Evolutionary conservation across 768 basidiomycete genomes (phyloP).

Genomic region (Rhizopogon roseolus): DNA sequence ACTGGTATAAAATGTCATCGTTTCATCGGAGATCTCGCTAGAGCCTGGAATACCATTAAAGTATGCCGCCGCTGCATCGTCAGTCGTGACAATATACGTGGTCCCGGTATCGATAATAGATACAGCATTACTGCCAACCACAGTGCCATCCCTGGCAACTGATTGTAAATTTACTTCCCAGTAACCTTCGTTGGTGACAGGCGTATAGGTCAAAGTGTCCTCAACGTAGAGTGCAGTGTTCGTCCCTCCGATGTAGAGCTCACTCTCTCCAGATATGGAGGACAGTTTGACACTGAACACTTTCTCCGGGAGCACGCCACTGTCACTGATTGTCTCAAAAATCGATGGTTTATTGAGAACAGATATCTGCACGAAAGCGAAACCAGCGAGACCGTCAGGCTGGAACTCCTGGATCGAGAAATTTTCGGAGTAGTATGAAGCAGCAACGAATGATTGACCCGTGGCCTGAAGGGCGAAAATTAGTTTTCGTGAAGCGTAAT

Average conservation of each 20-base stretch:
- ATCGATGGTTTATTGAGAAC: conserved; percentile 29
- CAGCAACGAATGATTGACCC: conserved; percentile 40
- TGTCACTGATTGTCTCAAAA: conserved; percentile 40
- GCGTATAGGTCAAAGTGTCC: conserved; percentile 31
- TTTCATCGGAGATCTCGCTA: background rate
- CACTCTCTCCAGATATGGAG: conserved; percentile 33
- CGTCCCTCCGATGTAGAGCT: conserved; percentile 53
- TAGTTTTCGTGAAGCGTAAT: background rate
- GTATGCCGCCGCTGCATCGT: conserved; percentile 20
- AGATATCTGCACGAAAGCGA: conserved; percentile 38
- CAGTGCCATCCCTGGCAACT: conserved; percentile 13
- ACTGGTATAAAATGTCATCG: background rate
- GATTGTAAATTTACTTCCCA: conserved; percentile 34
- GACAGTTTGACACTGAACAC: conserved; percentile 48
- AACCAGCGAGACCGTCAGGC: conserved; percentile 39
- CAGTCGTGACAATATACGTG: conserved; percentile 22
- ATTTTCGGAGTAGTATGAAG: conserved; percentile 32
- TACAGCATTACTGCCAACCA: conserved; percentile 17
- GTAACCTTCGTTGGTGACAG: conserved; percentile 27
- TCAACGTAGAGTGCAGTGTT: conserved; percentile 43
- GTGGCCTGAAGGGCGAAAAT: conserved; percentile 19
- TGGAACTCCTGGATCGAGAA: conserved; percentile 18
- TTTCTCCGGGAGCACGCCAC: conserved; percentile 26
- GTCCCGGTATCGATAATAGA: conserved; percentile 33
- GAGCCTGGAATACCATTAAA: conserved; percentile 29